phyloP scores from a whole-genome alignment of 1,284 basidiomycete species.

The Porodaedalea pini region DNA sequence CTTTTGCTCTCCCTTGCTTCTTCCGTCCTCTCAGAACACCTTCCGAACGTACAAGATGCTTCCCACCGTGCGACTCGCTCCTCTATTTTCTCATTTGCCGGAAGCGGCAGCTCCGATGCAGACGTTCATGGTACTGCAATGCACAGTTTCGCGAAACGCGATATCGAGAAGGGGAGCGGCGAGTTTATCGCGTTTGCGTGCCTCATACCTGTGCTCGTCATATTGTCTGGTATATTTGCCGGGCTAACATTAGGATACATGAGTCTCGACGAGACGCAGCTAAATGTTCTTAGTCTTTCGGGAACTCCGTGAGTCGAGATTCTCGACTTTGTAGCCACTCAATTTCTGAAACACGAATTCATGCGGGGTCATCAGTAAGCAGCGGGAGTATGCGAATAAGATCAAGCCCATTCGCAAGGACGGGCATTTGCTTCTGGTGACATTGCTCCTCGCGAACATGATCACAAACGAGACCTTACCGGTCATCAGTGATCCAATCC shows the following conservation, averaged over 20 bases:
- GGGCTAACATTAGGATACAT: constrained; percentile 86
- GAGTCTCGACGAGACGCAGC: constrained; percentile 90
- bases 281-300: constrained; percentile 81
- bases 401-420: constrained; percentile 87
- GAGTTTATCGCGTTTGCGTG: constrained; percentile 15
- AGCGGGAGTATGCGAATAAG: constrained; percentile 77
- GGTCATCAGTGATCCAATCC: constrained; percentile 82
- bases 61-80: neutral
- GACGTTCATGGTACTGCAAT: neutral
- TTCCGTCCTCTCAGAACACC: constrained; percentile 17
- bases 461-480: constrained; percentile 91
- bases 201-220: constrained; percentile 50
- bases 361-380: constrained; percentile 45
- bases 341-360: neutral
- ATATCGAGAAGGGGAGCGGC: neutral
- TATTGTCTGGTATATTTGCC: constrained; percentile 58
- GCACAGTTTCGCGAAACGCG: constrained; percentile 15
- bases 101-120: neutral
- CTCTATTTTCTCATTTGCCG: neutral
- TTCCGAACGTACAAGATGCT: constrained; percentile 13
- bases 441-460: constrained; percentile 82
- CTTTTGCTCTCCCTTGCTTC: constrained; percentile 16
- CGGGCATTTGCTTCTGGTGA: constrained; percentile 80
- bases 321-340: neutral
- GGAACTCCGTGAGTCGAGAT: constrained; percentile 64